A percentile compares a stretch with the other conserved stretches of the same genome.
Evolutionary conservation across 2,329 filamentous ascomycete species (phyloP).

Genomic region (Plenodomus biglobosus): DNA sequence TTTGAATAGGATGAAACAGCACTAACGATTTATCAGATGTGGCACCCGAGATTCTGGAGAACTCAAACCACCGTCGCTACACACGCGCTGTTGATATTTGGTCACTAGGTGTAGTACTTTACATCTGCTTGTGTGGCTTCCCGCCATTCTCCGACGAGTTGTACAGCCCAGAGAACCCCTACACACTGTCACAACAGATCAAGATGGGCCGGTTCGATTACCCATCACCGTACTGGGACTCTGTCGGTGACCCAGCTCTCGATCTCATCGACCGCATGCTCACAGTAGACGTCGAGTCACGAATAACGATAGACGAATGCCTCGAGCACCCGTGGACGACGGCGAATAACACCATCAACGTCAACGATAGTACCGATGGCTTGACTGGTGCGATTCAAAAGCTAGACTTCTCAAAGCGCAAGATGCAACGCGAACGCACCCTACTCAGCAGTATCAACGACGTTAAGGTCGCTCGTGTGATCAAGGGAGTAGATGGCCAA

Average conservation of each 20-base stretch:
- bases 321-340: constrained; percentile 89
- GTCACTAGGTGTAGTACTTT: constrained; percentile 96
- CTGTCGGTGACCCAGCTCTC: constrained; percentile 80
- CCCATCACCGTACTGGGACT: constrained; percentile 94
- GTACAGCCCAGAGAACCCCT: constrained; percentile 77
- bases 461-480: constrained; percentile 63
- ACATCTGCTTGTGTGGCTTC: constrained; percentile 96
- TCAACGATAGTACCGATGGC: constrained; percentile 87
- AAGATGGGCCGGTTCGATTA: constrained; percentile 88
- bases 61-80: constrained; percentile 79
- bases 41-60: constrained; percentile 89
- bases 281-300: constrained; percentile 77
- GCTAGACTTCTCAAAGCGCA: constrained; percentile 82
- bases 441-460: constrained; percentile 80
- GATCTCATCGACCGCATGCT: constrained; percentile 96
- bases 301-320: constrained; percentile 88
- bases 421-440: constrained; percentile 78
- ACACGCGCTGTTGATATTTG: constrained; percentile 94
- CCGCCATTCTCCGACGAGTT: constrained; percentile 97
- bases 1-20: background rate
- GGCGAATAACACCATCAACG: constrained; percentile 50
- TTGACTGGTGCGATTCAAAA: constrained; percentile 81
- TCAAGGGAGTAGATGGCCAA: constrained; percentile 58
- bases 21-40: constrained; percentile 61
- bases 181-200: constrained; percentile 85